Base-by-base conservation (phyloP, 2,329 filamentous ascomycete genomes). In the Huntiella moniliformis region DNA sequence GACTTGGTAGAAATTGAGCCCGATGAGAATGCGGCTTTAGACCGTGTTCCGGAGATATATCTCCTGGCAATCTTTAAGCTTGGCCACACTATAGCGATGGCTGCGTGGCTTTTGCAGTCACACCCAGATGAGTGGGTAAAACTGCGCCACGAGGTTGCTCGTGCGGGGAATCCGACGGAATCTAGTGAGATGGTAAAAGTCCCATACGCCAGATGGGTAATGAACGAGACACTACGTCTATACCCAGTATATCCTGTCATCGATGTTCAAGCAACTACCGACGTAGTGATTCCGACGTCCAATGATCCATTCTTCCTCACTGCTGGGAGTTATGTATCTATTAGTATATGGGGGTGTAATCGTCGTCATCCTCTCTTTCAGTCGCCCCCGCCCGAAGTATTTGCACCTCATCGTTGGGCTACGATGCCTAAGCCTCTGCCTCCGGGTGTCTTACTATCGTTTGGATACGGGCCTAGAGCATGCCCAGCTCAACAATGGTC, bases 171-270 rank as follows among this genome's bases (percentile, higher is more conserved):
- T 10, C 12, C 22, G 22, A 13, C 18, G 22, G 15, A 63, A 0
- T 79, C 72, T 59, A 71, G 77, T 52, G 63, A 73, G 49, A 56
- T 80, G 45, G 68, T 67, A 52, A 62, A 65, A 11, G 61, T 79
- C 57, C 71, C 65, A 50, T 79, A 79, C 50, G 58, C 80, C 11
- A 71, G 71, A 55, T 71, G 65, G 56, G 66, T 73, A 11, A 52
- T 79, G 45, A 76, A 63, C 48, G 66, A 69, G 51, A 55, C 15
- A 0, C 70, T 87, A 48, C 77, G 83, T 12, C 61, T 88, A 6
- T 85, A 87, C 59, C 82, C 83, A 0, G 69, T 74, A 10, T n/a
- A n/a, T n/a, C n/a, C n/a, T n/a, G n/a, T n/a, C n/a, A n/a, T n/a
- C n/a, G n/a, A n/a, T n/a, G n/a, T n/a, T n/a, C n/a, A n/a, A n/a